Base-by-base conservation (phyloP, 2,329 filamentous ascomycete species). In the Trichoderma sp. region DNA sequence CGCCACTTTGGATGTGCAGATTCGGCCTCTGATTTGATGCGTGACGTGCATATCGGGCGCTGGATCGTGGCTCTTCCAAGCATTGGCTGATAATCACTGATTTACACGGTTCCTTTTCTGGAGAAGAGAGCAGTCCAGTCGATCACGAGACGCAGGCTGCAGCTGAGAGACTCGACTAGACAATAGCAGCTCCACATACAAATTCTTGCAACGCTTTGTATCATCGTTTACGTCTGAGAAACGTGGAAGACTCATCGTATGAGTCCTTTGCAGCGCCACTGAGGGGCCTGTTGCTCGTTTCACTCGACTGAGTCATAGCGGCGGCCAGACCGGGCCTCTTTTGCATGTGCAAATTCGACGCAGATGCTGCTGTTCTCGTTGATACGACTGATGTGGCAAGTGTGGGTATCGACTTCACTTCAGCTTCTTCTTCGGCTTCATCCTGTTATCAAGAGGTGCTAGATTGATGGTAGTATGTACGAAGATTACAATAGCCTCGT, bases 1-100 rank as follows among this genome's bases (percentile, higher is more conserved):
- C 48, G 50, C 59, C 59, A 63, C 59, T 63, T 50, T 63, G 52
- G 44, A 56, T 44, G 34, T 50, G 45, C 61, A 63, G 34, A 50
- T 43, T 28, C 34, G 44, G 21, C 52, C 39, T 57, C 28, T 63
- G 51, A 63, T 56, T 57, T 43, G 51, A 57, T 43, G 61, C 21
- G 61, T 50, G 43, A 41, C 44, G 34, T 63, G 60, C 60, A 63
- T 63, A 55, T 63, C 52, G 43, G 21, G 43, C 21, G 19, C 51
- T 45, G 41, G 48, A 54, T 54, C 39, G 48, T n/a, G 50, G 24
- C 9, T 26, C 14, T 15, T 51, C 48, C 30, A 34, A 12, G 30
- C 30, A 34, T 34, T 34, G 30, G 30, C 10, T 12, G 30, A 34
- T 34, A 5, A 10, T 3, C 7, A 34, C 30, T 34, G 30, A 34